Base-by-base conservation (phyloP, 768 basidiomycete species). In the Leccinellum rugosiceps region DNA sequence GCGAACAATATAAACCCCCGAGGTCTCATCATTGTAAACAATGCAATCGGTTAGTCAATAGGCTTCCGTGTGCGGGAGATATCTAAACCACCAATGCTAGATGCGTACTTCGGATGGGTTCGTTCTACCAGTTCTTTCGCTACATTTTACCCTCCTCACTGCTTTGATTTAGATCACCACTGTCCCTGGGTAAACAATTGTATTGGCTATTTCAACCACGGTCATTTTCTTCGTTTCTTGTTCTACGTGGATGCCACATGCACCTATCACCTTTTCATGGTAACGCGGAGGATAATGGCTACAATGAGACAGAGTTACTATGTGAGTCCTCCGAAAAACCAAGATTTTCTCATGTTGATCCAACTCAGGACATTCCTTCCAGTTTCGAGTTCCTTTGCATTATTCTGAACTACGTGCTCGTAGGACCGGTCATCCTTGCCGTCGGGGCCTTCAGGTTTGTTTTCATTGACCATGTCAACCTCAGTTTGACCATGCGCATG, bases 141-240 rank as follows among this genome's bases (percentile, higher is more conserved):
- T 23, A 17, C 15, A 23, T 51, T 10, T 50, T 34, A 13, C 41
- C 49, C 43, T 52, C 54, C 58, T 68, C 25, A 58, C 21, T 32
- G 46, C 35, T 53, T 15, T 23, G 10, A 19, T 58, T 32, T 58
- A 92, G 92, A 94, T 69, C 92, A 94, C 65, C 92, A 94, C 67
- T 93, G 92, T 69, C 92, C 92, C 7, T 95, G 92, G 93, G 84
- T 94, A 31, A 88, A 93, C 71, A 98, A 94, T 64, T 96, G 95
- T 67, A 89, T 99, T 60, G 97, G 97, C 1, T 88, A 93, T 70
- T 84, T 80, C 75, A 99, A 98, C 71, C 87, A 97, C 62, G 89
- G 88, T 1, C 82, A 91, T 72, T 93, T 93, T 64, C 76, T 97
- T 52, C 89, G 94, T 19, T 98, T 98, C 75, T 81, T 98, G 1